Evolutionary conservation across 495 filamentous ascomycete species (phyloP).

Genomic region (Schizothecium vesticola): DNA sequence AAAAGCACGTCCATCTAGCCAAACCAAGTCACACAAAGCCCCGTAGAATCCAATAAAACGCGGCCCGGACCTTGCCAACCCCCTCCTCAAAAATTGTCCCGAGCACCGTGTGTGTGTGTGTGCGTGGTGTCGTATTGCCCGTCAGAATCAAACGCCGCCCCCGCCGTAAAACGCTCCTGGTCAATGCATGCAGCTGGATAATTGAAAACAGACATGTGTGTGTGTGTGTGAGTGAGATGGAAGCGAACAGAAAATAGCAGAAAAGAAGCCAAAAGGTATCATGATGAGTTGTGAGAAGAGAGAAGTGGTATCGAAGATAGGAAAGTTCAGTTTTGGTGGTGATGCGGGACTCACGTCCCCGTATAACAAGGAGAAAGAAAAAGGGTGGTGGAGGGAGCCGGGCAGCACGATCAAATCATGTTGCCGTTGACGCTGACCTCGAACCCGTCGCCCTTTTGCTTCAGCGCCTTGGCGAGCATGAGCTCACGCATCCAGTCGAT

Average conservation of each 20-base stretch:
- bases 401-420: slow-evolving; percentile 47
- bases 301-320: not conserved
- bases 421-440: slow-evolving; percentile 78
- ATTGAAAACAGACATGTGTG: not conserved
- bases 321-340: not conserved
- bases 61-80: not conserved
- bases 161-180: not conserved
- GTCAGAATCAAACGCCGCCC: not conserved
- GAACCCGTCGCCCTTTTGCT: slow-evolving; percentile 75
- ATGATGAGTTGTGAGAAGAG: not conserved
- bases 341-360: not conserved
- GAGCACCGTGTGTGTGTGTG: not conserved
- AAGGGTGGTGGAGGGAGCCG: not conserved
- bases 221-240: not conserved
- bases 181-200: not conserved
- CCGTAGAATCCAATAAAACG: not conserved
- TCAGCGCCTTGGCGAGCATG: slow-evolving; percentile 89
- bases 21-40: not conserved
- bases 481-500: slow-evolving; percentile 99
- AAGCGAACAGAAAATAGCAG: not conserved
- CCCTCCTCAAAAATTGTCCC: not conserved
- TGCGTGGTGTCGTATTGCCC: not conserved
- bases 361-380: not conserved
- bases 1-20: not conserved
- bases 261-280: not conserved